Base-by-base conservation (phyloP, 2,329 filamentous ascomycete species). In the Capronia americana region DNA sequence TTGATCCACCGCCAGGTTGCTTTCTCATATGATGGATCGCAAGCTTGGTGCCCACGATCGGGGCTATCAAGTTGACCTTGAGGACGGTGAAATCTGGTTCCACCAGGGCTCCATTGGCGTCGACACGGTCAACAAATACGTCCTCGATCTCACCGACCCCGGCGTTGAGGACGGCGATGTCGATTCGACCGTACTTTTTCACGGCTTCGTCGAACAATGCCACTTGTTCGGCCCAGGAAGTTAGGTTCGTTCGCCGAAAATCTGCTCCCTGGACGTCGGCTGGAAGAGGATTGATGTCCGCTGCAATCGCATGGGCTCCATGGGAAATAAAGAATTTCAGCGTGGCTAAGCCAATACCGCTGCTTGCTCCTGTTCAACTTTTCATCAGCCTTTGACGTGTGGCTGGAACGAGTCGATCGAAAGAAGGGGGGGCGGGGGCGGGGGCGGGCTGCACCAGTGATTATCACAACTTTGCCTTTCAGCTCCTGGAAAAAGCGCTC, bases 21-120 rank as follows among this genome's bases (percentile, higher is more conserved):
- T 56, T 56, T 17, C 34, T 56, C 54, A 56, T 56, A 14, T 34
- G 34, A 24, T 56, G 54, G 2, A 38, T 23, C n/a, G 54, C 54
- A 14, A 56, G 28, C 34, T 56, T 56, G 28, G 34, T 34, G 17
- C 54, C 54, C n/a, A 34, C 34, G 17, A 56, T 56, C n/a, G 54
- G 54, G 8, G 28, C 54, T 23, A 56, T 38, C 30, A 56, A 34
- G 24, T 56, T 56, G 10, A 56, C 54, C 17, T 30, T 34, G 30
- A 56, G 54, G 3, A 56, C 54, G 2, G 54, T 34, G 54, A 34
- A 56, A 6, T 56, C 23, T 2, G 54, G 54, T 12, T 56, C 38
- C 38, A 44, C 38, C 38, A 44, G 8, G 38, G 38, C 38, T 44
- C 38, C 38, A 44, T 44, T 44, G 38, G 38, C 38, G 38, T 44